These are phyloP conservation scores for Aspergillus jensenii DNA, from an alignment of 2,329 filamentous ascomycete genomes.

Conservation along the genomic window DNA sequence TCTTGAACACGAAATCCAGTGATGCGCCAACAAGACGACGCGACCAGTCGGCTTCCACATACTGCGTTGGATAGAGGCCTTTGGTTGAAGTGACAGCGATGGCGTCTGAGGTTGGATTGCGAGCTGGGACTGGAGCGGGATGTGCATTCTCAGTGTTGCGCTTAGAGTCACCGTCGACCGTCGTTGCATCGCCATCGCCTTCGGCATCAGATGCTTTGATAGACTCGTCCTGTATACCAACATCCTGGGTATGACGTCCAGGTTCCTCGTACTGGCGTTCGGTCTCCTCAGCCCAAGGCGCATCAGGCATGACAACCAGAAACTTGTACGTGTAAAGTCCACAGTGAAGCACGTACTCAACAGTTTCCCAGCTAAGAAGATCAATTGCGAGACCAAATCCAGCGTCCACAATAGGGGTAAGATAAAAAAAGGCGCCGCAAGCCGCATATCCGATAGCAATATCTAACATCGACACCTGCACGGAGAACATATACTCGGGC, in stretches of 20 bases:
- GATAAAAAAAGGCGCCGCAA: constrained; percentile 30
- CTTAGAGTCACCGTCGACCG: background rate
- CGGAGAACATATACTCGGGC: constrained; percentile 9
- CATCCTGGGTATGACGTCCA: background rate
- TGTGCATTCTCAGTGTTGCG: too few relatives aligned
- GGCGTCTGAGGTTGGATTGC: background rate
- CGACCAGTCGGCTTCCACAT: constrained; percentile 14
- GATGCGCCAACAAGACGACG: constrained; percentile 15
- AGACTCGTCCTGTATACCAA: background rate
- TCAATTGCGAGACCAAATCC: constrained; percentile 26
- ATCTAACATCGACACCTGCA: constrained; percentile 24
- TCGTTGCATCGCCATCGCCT: background rate
- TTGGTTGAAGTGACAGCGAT: background rate
- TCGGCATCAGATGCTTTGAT: background rate
- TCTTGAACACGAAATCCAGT: constrained; percentile 24
- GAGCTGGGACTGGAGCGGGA: background rate
- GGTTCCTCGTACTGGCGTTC: background rate
- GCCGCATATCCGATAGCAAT: constrained; percentile 33
- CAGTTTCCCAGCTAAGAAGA: constrained; percentile 28
- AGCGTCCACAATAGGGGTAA: constrained; percentile 21
- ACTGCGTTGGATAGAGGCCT: background rate
- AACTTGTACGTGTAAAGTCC: constrained; percentile 24
- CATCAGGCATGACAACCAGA: constrained; percentile 15
- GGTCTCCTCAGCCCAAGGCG: background rate
- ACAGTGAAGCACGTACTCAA: constrained; percentile 31